Base-by-base conservation (phyloP, 2,329 filamentous ascomycete species). In the Ophiostoma sp. region DNA sequence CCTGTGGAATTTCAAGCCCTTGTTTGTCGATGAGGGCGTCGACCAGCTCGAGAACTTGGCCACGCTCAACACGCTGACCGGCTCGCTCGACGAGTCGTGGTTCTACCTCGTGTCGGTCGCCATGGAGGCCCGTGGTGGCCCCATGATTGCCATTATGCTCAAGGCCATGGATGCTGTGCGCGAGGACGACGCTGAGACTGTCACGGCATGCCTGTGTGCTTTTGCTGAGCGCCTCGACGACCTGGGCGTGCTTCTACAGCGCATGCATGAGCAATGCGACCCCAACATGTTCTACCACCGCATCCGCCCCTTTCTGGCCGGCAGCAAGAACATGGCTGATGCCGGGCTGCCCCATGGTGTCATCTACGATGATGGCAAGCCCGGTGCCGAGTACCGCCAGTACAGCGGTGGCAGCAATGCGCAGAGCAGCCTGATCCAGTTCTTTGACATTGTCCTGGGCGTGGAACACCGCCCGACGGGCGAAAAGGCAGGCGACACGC, bases 81-180 rank as follows among this genome's bases (percentile, higher is more conserved):
- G 95, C 66, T 93, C 93, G 7, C 82, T 96, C 68, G 95, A 99
- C 76, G 95, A 99, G 80, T 97, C 95, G 71, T 99, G 95, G 95
- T 99, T 99, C 77, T 99, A 98, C 77, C 84, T 99, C 12, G 87
- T 98, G 66, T 97, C 93, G 0, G 91, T 97, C 3, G 95, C 94
- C 71, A 97, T 99, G 72, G 95, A 99, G 79, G 93, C 93, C 67
- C 89, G 92, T 68, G 94, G 92, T 40, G 95, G 89, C 0, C 91
- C 93, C 3, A 90, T 93, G 69, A 88, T 99, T 67, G 88, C 93
- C 0, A 81, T 97, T 69, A 97, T 97, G 92, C 82, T 99, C 58
- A 84, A 88, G 55, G 95, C 95, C 64, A 93, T 99, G 69, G 83
- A 86, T 66, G 93, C 93, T 47, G 93, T 89, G 36, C 87, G 92